A percentile compares a stretch with the other conserved stretches of the same genome.
phyloP scores from a whole-genome alignment of 1,139 yeast genomes.

The Kodamaea ohmeri region DNA sequence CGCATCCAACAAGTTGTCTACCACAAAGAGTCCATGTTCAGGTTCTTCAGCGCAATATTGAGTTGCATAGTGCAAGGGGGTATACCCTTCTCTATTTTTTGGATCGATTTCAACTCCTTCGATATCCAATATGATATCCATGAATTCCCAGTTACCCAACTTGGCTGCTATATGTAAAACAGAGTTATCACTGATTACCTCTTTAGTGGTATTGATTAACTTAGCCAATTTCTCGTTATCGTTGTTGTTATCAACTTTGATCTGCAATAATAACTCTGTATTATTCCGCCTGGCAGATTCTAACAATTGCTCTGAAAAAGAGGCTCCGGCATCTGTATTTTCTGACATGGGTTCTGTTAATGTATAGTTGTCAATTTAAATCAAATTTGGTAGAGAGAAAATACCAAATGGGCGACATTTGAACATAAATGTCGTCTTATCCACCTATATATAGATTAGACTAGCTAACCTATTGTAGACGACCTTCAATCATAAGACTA shows the following conservation, averaged over 20 bases:
- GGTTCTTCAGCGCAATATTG: slow-evolving; percentile 74
- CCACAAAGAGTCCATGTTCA: slow-evolving; percentile 78
- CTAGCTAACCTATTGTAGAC: too few species aligned
- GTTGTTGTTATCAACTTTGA: slow-evolving; percentile 46
- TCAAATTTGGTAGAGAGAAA: slow-evolving; percentile 2
- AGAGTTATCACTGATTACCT: slow-evolving; percentile 74
- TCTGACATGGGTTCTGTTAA: slow-evolving; percentile 5
- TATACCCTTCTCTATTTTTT: slow-evolving; percentile 69
- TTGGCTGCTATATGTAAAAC: slow-evolving; percentile 80
- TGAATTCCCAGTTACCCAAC: slow-evolving; percentile 81
- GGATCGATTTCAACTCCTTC: slow-evolving; percentile 94
- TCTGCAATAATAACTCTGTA: slow-evolving; percentile 63
- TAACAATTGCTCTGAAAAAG: slow-evolving; percentile 72
- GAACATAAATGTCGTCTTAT: not conserved
- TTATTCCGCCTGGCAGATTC: slow-evolving; percentile 91
- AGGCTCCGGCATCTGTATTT: slow-evolving; percentile 55
- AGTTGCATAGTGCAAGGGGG: slow-evolving; percentile 88
- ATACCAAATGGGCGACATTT: not conserved
- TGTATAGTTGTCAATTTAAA: slow-evolving; percentile 2
- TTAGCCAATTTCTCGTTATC: slow-evolving; percentile 51
- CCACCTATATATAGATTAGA: too few species aligned
- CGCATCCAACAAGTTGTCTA: slow-evolving; percentile 83
- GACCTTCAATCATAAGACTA: too few species aligned
- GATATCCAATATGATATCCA: slow-evolving; percentile 78
- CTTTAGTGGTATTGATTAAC: slow-evolving; percentile 67